These are phyloP conservation scores for Ophiostoma quercus DNA, from an alignment of 2,329 filamentous ascomycete genomes.

Conservation along the genomic window DNA sequence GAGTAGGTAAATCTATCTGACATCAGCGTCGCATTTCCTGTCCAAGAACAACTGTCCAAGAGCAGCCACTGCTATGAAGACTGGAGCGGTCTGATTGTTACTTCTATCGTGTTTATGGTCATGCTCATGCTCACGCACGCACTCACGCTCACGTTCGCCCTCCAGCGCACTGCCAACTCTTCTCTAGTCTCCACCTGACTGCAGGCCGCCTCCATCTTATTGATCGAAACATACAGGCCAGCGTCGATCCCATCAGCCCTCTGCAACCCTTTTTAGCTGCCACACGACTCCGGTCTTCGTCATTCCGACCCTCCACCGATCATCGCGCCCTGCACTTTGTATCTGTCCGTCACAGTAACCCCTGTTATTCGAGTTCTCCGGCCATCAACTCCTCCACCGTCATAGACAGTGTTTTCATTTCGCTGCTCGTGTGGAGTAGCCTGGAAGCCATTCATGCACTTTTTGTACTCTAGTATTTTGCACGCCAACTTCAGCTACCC, in stretches of 20 bases:
- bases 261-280: background rate
- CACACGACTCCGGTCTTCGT: slow-evolving; percentile 9
- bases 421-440: background rate
- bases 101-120: background rate
- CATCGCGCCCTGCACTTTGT: background rate
- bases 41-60: background rate
- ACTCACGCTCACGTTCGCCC: background rate
- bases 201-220: slow-evolving; percentile 12
- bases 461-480: background rate
- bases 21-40: slow-evolving; percentile 16
- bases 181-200: slow-evolving; percentile 20
- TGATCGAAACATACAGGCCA: background rate
- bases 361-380: background rate
- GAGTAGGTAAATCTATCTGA: slow-evolving; percentile 2
- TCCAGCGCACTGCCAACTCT: background rate
- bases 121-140: background rate
- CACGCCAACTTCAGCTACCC: background rate
- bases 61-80: background rate
- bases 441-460: background rate
- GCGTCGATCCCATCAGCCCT: slow-evolving; percentile 14
- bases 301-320: slow-evolving; percentile 11
- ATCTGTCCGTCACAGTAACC: background rate
- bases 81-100: background rate
- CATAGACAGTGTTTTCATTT: background rate
- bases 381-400: background rate